phyloP scores from a whole-genome alignment of 2,329 filamentous ascomycete species.

The Beauveria asiatica region DNA sequence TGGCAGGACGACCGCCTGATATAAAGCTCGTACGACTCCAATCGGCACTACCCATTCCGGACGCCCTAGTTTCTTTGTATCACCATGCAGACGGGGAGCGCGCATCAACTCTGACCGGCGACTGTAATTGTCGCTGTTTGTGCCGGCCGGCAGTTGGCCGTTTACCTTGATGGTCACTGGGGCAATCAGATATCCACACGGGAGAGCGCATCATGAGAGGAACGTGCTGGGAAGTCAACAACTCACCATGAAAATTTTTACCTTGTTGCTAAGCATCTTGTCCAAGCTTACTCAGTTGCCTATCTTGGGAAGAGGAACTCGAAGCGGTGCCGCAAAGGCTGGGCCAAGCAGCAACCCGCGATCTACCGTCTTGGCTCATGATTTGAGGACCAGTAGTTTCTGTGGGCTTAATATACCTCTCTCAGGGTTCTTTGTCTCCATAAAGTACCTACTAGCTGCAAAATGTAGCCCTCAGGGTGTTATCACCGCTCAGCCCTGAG shows the following conservation, averaged over 20 bases:
- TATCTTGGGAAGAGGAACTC: background rate
- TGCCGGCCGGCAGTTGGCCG: conserved; percentile 1
- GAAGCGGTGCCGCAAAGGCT: background rate
- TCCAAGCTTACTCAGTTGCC: background rate
- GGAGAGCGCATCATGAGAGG: background rate
- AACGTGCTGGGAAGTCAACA: background rate
- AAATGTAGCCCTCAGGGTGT: background rate
- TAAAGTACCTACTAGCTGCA: background rate
- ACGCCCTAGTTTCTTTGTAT: background rate
- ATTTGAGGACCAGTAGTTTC: background rate
- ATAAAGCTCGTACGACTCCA: background rate
- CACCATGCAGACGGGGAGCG: background rate
- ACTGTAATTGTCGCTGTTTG: background rate
- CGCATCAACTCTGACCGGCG: background rate
- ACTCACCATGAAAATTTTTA: background rate
- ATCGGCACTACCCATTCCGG: background rate
- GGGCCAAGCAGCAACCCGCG: background rate
- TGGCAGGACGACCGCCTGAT: background rate
- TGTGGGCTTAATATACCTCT: background rate
- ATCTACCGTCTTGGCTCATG: background rate
- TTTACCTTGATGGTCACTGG: conserved; percentile 2
- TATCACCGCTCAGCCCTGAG: background rate
- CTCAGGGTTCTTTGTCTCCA: background rate
- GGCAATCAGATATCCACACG: background rate
- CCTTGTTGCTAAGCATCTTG: background rate